Percentiles rank a stretch among this genome's conserved stretches.
Evolutionary conservation across 768 basidiomycete species (phyloP).

Genomic region (Fibroporia radiculosa): DNA sequence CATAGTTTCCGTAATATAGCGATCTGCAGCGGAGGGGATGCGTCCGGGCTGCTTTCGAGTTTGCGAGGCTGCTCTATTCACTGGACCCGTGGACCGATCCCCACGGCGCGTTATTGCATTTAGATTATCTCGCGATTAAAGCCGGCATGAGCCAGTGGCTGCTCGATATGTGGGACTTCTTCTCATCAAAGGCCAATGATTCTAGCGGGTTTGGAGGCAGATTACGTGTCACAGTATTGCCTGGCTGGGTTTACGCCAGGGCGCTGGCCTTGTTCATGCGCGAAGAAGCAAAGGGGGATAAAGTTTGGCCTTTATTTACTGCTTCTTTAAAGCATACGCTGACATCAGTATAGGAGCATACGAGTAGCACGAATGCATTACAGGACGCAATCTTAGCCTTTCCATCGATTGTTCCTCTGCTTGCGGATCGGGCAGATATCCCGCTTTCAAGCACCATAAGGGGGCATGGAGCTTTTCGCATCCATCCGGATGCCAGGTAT

Average conservation of each 20-base stretch:
- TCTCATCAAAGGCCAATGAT: constrained; percentile 24
- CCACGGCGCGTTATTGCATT: constrained; percentile 73
- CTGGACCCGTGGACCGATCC: constrained; percentile 87
- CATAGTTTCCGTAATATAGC: constrained; percentile 28
- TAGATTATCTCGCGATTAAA: constrained; percentile 84
- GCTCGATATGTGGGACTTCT: constrained; percentile 53
- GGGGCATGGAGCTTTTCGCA: constrained; percentile 54
- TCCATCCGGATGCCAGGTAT: constrained; percentile 63
- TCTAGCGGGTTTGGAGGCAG: constrained; percentile 10
- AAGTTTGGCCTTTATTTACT: not conserved
- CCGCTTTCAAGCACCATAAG: constrained; percentile 50
- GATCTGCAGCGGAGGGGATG: constrained; percentile 88
- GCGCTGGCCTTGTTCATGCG: constrained; percentile 53
- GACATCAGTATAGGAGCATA: constrained; percentile 21
- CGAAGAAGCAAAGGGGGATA: constrained; percentile 36
- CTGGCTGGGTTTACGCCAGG: constrained; percentile 70
- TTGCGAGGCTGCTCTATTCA: constrained; percentile 75
- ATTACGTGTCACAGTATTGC: constrained; percentile 39
- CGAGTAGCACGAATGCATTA: constrained; percentile 59
- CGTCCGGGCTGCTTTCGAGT: constrained; percentile 85
- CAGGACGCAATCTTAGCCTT: constrained; percentile 68
- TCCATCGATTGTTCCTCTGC: constrained; percentile 72
- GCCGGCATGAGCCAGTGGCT: constrained; percentile 77
- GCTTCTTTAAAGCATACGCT: constrained; percentile 27
- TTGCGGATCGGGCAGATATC: constrained; percentile 83